Evolutionary conservation across 2,329 filamentous ascomycete genomes (phyloP).

Genomic region (Sporothrix variecibatus): DNA sequence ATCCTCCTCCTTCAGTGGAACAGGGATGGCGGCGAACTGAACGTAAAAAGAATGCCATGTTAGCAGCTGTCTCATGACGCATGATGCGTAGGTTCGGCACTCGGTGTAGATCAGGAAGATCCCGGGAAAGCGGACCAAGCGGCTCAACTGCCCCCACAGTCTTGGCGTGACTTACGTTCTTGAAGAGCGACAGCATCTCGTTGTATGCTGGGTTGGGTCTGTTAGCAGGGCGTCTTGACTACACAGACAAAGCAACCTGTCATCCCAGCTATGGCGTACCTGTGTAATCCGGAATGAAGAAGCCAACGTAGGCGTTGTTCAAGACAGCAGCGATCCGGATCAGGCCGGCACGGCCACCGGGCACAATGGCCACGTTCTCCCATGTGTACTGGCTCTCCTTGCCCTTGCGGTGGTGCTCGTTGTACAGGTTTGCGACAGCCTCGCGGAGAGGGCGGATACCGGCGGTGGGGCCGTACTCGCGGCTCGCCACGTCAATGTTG

Average conservation of each 20-base stretch:
- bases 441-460: constrained; percentile 89
- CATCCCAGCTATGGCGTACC: constrained; percentile 43
- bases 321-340: constrained; percentile 94
- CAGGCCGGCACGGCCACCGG: constrained; percentile 86
- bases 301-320: constrained; percentile 87
- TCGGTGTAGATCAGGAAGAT: not conserved
- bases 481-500: constrained; percentile 72
- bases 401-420: constrained; percentile 84
- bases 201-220: constrained; percentile 81
- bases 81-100: not conserved
- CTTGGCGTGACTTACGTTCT: constrained; percentile 60
- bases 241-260: not conserved
- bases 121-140: not conserved
- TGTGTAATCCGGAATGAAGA: constrained; percentile 94
- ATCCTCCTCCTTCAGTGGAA: constrained; percentile 80
- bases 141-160: not conserved
- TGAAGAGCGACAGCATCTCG: constrained; percentile 94
- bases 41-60: not conserved
- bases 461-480: constrained; percentile 92
- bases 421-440: constrained; percentile 90
- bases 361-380: constrained; percentile 97
- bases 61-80: not conserved
- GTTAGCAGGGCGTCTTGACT: not conserved
- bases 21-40: constrained; percentile 82
- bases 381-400: constrained; percentile 90